Base-by-base conservation (phyloP, 2,329 filamentous ascomycete genomes). In the Penicillium sp. region DNA sequence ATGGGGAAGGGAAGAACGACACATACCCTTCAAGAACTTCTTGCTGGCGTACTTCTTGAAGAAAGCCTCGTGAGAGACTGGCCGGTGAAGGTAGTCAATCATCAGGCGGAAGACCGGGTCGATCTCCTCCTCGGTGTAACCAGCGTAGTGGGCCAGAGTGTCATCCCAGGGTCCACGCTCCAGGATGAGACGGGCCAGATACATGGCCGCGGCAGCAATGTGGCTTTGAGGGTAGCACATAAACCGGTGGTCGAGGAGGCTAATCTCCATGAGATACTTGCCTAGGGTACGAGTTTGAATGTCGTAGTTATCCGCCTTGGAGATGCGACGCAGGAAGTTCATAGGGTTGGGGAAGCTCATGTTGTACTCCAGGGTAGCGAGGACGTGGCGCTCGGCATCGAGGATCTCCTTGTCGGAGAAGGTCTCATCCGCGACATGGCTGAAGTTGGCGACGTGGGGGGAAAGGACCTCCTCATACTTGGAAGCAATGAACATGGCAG, bases 11-110 rank as follows among this genome's bases (percentile, higher is more conserved):
- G 16, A 6, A 46, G 14, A 4, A 18, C 50, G 31, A 19, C 13
- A 58, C 84, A 79, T 87, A 96, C 94, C 93, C 82, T 99, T 99
- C 70, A 98, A 81, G 80, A 98, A 99, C 80, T 96, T 97, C 84
- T 98, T 99, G 86, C 92, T 96, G 57, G 95, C 95, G 76, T 99
- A 99, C 79, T 99, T 99, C 86, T 96, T 96, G 85, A 97, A 98
- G 83, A 99, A 97, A 39, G 95, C 96, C 75, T 98, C 94, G 73
- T 99, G 95, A 44, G 89, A 86, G 55, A 97, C 90, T 27, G 94
- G 95, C 13, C 91, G 88, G 59, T 90, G 90, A 40, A 99, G 88
- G 75, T 99, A 99, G 77, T 99, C 93, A 61, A 99, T 87, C 93
- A 99, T 97, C 61, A 98, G 84, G 69, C 89, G 85, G 72, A 96